Evolutionary conservation across 202 grass and related monocot genomes (phyloP), one percentile per base, ranked within the genome.

Genomic region (Panicum virgatum): DNA sequence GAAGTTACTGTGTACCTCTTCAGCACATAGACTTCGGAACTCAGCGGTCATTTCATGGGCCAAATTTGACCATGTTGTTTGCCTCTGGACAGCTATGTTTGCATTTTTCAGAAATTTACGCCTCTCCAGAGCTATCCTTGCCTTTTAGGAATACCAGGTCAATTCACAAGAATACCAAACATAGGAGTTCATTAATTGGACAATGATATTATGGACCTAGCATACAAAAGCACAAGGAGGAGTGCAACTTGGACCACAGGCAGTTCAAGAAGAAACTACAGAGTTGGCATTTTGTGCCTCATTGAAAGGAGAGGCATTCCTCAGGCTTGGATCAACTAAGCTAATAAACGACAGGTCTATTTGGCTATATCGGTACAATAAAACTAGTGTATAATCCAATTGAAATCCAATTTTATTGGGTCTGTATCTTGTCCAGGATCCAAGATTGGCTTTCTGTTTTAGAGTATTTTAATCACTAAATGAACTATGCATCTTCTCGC

Each of bases 31-130:
- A 84, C 97, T 92, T 76, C 97, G 93, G 80, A 96, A 99, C 86
- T 99, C 97, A 37, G 93, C 82, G 52, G 97, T 99, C 93, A 99
- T 99, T 96, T 99, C 97, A 88, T 99, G 91, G 78, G 97, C 97
- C 47, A 99, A 90, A 87, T 94, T 96, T 72, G 91, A 96, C 97
- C 97, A 99, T 25, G 88, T 92, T 38, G 84, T 87, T 82, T 99
- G 97, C 70, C 93, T 94, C 77, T 90, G 91, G 84, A 96, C 93
- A 81, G 93, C 97, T 73, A 92, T 83, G 47, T 88, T 99, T 63
- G 97, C 93, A 89, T 99, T 99, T 78, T 99, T 88, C 47, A 99
- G 66, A 92, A 99, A 99, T 75, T 89, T 99, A 66, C 93, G 89
- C 84, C 97, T 93, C 81, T 99, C 97, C 40, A 99, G 86, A 76